Conservation (phyloP, 345 rosid species). For the Gynandropsis gynandra region DNA sequence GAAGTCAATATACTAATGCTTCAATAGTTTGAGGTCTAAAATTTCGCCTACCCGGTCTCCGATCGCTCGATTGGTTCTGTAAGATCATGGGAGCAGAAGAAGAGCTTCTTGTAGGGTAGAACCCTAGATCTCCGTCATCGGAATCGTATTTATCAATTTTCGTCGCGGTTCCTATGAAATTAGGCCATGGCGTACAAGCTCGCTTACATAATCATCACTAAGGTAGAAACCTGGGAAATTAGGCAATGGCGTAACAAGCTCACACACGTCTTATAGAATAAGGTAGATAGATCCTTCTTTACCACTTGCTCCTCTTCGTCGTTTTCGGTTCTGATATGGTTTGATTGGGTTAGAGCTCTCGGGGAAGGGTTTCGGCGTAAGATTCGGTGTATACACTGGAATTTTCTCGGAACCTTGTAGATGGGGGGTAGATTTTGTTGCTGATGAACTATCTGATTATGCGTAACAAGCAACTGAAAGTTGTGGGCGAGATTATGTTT, state of each 20-base stretch:
- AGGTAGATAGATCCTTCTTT: constrained; percentile 14
- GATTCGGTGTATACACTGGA: constrained; percentile 15
- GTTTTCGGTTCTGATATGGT: not conserved
- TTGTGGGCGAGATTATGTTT: not conserved
- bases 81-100: constrained; percentile 50
- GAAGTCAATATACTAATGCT: too few species aligned
- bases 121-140: constrained; percentile 88
- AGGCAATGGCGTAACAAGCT: too few species aligned
- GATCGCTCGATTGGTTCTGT: constrained; percentile 7
- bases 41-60: constrained; percentile 14
- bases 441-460: too few species aligned
- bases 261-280: too few species aligned
- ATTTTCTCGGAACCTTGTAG: not conserved
- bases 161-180: constrained; percentile 92
- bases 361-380: constrained; percentile 18
- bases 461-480: not conserved
- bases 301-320: too few species aligned
- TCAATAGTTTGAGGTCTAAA: too few species aligned
- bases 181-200: constrained; percentile 95
- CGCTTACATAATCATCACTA: constrained; percentile 89
- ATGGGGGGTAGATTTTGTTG: not conserved
- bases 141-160: constrained; percentile 64
- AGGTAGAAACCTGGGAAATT: too few species aligned
- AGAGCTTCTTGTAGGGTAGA: constrained; percentile 59
- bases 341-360: constrained; percentile 7